Base-by-base conservation (phyloP, 176 grass and related monocot genomes). In the Oryza australiensis region DNA sequence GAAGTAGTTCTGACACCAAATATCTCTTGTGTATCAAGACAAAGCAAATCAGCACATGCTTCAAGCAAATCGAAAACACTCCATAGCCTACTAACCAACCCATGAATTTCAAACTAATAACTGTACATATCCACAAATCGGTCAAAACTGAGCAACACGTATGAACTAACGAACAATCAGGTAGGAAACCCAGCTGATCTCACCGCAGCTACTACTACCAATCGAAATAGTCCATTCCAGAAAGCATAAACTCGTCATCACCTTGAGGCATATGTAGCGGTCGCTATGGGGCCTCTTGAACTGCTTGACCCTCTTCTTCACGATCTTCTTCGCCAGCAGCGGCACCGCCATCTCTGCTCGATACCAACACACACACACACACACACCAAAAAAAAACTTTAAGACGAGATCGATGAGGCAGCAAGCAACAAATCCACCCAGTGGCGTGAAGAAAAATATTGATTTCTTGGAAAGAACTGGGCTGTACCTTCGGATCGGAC, bases 211-310 rank as follows among this genome's bases (percentile, higher is more conserved):
- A 37, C 35, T 37, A 37, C 35, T 8, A 37, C 35, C 8, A 37
- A 37, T 37, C 7, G 35, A 37, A 37, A 37, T 8, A 8, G 35
- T 37, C 35, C 20, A 57, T 57, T 57, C 53, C 20, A 60, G 20
- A 60, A 2, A 60, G 7, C n/a, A 24, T 8, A 24, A 24, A 24
- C n/a, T 9, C 5, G 7, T 5, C 5, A 10, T 62, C 72, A 92
- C 93, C 92, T 94, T 94, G 81, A 94, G 87, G 77, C 87, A 84
- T 32, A 87, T 90, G 87, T 92, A 87, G 81, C 93, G 93, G 80
- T 95, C 90, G 65, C 71, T 80, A 66, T 95, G 93, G 1, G 87
- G 70, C 87, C 90, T 95, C 90, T 95, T 95, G 87, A 95, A 95
- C 20, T 87, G 66, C 87, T 95, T 95, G 55, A 92, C 53, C 66